These are phyloP conservation scores for Pythium graminicola DNA, from an alignment of 352 stramenopile genomes.

Conservation along the genomic window DNA sequence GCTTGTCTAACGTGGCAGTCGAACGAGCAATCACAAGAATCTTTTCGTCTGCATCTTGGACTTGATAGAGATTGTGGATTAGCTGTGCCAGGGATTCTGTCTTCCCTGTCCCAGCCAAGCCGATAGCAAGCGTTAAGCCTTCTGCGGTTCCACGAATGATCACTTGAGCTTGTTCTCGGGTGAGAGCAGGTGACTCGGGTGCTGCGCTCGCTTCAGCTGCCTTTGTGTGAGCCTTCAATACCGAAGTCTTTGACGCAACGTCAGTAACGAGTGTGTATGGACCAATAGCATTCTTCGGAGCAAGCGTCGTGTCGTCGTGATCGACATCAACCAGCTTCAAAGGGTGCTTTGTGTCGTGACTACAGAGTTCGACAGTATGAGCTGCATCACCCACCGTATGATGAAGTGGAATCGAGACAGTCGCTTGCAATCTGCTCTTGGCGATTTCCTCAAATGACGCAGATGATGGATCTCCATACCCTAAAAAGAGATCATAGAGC, in stretches of 20 bases:
- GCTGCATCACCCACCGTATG: conserved; percentile 41
- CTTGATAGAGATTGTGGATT: conserved; percentile 90
- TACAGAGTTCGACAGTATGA: conserved; percentile 41
- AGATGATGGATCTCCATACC: conserved; percentile 86
- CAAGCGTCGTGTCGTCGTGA: conserved; percentile 25
- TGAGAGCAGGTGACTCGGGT: conserved; percentile 50
- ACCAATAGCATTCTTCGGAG: conserved; percentile 27
- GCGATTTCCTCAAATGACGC: conserved; percentile 67
- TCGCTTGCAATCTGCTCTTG: conserved; percentile 32
- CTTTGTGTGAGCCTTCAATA: conserved; percentile 32
- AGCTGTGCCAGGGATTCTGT: conserved; percentile 94
- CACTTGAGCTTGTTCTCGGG: conserved; percentile 86
- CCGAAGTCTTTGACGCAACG: conserved; percentile 22
- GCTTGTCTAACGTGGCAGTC: conserved; percentile 93
- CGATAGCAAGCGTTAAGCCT: conserved; percentile 92
- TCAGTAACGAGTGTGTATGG: conserved; percentile 54
- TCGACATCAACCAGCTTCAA: conserved; percentile 33
- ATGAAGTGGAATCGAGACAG: conserved; percentile 31
- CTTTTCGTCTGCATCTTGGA: conserved; percentile 47
- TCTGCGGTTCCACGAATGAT: conserved; percentile 90
- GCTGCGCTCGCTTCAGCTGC: not conserved
- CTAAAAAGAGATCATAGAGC: conserved; percentile 93
- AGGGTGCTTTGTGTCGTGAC: not conserved
- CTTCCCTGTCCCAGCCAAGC: conserved; percentile 74
- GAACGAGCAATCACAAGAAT: conserved; percentile 94